phyloP scores from a whole-genome alignment of 495 filamentous ascomycete species.

The Penicillium ucsense region DNA sequence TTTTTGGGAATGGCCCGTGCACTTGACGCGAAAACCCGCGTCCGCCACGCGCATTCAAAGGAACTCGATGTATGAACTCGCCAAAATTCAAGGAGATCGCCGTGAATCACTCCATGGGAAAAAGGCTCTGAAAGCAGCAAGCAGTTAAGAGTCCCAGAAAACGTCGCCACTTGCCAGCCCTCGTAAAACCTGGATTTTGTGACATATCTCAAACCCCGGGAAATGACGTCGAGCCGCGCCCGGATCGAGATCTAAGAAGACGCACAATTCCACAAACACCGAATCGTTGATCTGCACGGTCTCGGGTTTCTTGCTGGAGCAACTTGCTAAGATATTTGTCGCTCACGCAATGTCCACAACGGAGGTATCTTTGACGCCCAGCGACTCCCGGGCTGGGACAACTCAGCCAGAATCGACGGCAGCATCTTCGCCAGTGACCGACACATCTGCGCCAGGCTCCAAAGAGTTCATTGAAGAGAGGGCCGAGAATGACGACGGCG shows the following conservation, averaged over 20 bases:
- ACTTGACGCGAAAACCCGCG: slow-evolving; percentile 18
- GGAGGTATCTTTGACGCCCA: slow-evolving; percentile 25
- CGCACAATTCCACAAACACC: neutral
- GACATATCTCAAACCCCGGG: slow-evolving; percentile 5
- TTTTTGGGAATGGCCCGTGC: slow-evolving; percentile 32
- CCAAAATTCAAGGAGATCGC: too few species aligned
- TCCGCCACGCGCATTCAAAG: neutral
- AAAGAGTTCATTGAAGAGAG: slow-evolving; percentile 8
- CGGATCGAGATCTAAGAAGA: slow-evolving; percentile 3
- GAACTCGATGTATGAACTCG: too few species aligned
- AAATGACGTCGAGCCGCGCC: slow-evolving; percentile 9
- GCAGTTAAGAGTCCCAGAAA: neutral
- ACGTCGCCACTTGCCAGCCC: neutral
- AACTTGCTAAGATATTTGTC: neutral
- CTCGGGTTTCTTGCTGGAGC: neutral
- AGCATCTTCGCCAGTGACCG: slow-evolving; percentile 33
- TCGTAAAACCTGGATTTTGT: neutral
- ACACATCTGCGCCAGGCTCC: slow-evolving; percentile 10
- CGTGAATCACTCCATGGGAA: too few species aligned
- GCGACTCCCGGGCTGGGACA: slow-evolving; percentile 25
- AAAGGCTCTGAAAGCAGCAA: too few species aligned
- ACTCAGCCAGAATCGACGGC: slow-evolving; percentile 29
- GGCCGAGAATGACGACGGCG: neutral
- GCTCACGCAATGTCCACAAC: slow-evolving; percentile 20
- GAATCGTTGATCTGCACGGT: too few species aligned